Conservation (phyloP, 768 basidiomycete species). For the Wakefieldia striispora region DNA sequence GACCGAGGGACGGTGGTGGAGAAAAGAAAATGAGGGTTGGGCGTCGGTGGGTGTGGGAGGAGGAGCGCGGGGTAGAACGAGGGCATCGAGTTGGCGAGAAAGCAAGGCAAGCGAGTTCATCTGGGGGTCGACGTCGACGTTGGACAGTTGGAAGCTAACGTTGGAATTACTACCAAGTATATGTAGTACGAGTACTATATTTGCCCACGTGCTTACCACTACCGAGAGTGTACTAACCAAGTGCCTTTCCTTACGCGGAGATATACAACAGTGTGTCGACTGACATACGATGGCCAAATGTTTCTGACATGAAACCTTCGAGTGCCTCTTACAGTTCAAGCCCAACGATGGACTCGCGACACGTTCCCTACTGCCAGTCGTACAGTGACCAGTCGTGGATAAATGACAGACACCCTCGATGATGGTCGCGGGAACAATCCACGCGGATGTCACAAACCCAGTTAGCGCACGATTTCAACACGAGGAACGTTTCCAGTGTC, state of each 20-base stretch:
- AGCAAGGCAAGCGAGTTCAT: constrained; percentile 86
- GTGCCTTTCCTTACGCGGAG: too few relatives aligned
- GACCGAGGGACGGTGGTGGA: constrained; percentile 20
- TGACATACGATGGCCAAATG: too few relatives aligned
- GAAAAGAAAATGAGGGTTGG: constrained; percentile 24
- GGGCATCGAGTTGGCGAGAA: constrained; percentile 78
- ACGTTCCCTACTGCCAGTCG: too few relatives aligned
- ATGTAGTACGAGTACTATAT: too few relatives aligned
- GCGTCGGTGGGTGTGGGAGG: constrained; percentile 53
- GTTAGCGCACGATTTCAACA: constrained; percentile 65
- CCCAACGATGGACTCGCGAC: too few relatives aligned
- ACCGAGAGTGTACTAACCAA: too few relatives aligned
- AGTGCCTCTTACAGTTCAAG: too few relatives aligned
- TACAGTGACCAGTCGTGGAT: too few relatives aligned
- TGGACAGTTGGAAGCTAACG: neutral
- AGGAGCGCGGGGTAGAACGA: constrained; percentile 58
- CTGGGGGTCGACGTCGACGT: neutral
- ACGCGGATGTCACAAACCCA: constrained; percentile 62
- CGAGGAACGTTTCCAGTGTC: constrained; percentile 54
- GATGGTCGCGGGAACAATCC: constrained; percentile 66
- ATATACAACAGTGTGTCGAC: too few relatives aligned
- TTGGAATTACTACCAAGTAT: neutral
- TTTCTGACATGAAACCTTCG: too few relatives aligned
- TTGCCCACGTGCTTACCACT: too few relatives aligned
- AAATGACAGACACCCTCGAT: too few relatives aligned